Evolutionary conservation across 306 rosid species (phyloP), one percentile per base, ranked within the genome.

Genomic region (Dalbergia cultrata): DNA sequence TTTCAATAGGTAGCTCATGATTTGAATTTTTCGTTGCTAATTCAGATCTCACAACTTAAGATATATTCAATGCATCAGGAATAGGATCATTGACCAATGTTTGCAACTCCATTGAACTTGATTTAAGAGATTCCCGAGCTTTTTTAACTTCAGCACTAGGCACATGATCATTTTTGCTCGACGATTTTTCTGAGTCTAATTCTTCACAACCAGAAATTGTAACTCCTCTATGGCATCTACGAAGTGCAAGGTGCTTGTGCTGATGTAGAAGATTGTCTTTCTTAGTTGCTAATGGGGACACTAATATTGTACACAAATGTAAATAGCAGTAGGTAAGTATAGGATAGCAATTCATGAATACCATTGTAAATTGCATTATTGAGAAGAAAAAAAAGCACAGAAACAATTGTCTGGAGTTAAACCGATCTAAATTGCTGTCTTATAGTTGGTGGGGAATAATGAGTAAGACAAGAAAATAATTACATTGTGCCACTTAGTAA

Each of bases 11-110:
- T 66, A 75, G 77, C 77, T 80, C 86, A 21, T 26, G 69, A 57
- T 19, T 63, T 44, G 61, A 57, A 53, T 74, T 76, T 43, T 84
- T 89, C 6, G 37, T n/a, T 10, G 74, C 92, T 82, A 89, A 74
- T 12, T 88, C 61, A 3, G 89, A 75, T 75, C 85, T 73, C 67
- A 89, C 45, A 52, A 70, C 75, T 57, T 88, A 92, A 26, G 98
- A 82, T 17, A 31, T 33, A 8, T 18, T 88, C 68, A 95, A 77
- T 8, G 92, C 91, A 65, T 80, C 88, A 2, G 96, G 94, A 85
- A 95, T 96, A 70, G 98, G 97, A 78, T 95, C 98, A 5, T 72
- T 87, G 67, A 93, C 94, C 80, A 71, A 76, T 21, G 86, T 86
- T 66, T 62, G 80, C 71, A 93, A 62, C 83, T 90, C 96, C 71